Evolutionary conservation across 2,329 filamentous ascomycete species (phyloP).

Genomic region (Verticillium isaacii): DNA sequence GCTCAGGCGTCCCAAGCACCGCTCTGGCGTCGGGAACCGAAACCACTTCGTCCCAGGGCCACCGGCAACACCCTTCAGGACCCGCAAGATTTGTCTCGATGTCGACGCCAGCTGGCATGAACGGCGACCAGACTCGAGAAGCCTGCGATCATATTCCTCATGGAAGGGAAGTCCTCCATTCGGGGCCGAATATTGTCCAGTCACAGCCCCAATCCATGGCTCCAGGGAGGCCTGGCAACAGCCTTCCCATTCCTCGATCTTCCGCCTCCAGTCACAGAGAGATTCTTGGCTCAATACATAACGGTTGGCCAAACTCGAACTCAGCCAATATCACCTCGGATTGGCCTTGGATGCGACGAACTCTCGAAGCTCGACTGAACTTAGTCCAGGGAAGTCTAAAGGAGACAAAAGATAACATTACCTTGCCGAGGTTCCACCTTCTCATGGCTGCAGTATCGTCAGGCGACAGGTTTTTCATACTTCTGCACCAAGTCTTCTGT

Average conservation of each 20-base stretch:
- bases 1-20: not conserved
- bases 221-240: not conserved
- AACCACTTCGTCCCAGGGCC: not conserved
- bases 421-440: constrained; percentile 42
- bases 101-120: not conserved
- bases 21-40: not conserved
- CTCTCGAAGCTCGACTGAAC: not conserved
- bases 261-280: not conserved
- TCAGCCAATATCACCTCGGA: not conserved
- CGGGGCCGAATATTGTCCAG: not conserved
- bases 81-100: not conserved
- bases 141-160: no score
- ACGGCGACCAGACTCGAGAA: not conserved
- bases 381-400: not conserved
- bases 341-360: not conserved
- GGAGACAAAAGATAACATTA: constrained; percentile 3
- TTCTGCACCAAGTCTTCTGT: constrained; percentile 62
- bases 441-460: constrained; percentile 49
- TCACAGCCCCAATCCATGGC: not conserved
- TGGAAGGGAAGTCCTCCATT: not conserved
- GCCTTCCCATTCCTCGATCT: not conserved
- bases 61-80: not conserved
- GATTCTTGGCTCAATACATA: not conserved
- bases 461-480: constrained; percentile 59
- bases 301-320: not conserved